Evolutionary conservation across 176 grass and related monocot genomes (phyloP).

Genomic region (Metroxylon sagu): DNA sequence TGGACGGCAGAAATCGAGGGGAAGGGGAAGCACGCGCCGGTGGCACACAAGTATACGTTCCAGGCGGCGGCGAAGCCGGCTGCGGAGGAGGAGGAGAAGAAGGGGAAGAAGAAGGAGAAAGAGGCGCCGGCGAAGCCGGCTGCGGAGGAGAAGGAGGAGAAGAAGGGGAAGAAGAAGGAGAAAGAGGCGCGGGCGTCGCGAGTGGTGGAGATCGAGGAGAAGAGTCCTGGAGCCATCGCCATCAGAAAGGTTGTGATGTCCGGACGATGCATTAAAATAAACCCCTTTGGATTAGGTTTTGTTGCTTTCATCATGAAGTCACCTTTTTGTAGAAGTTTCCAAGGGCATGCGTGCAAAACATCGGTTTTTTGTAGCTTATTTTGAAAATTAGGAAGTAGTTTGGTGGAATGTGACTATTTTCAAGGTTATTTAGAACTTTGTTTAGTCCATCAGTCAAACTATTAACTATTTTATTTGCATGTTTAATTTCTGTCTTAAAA

Average conservation of each 20-base stretch:
- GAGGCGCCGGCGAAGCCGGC: conserved; percentile 27
- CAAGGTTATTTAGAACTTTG: too few relatives aligned
- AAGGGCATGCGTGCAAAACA: too few relatives aligned
- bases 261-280: too few relatives aligned
- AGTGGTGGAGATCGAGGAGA: conserved; percentile 16
- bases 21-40: conserved; percentile 42
- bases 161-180: conserved; percentile 23
- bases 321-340: too few relatives aligned
- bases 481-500: too few relatives aligned
- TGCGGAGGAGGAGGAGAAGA: background rate
- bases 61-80: conserved; percentile 34
- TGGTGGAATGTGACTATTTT: too few relatives aligned
- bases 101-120: background rate
- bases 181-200: conserved; percentile 4
- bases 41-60: conserved; percentile 52
- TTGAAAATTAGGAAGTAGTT: too few relatives aligned
- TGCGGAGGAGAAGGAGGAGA: background rate
- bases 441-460: too few relatives aligned
- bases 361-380: too few relatives aligned
- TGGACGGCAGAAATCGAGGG: conserved; percentile 29
- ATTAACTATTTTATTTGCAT: too few relatives aligned
- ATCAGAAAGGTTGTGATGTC: conserved; percentile 44
- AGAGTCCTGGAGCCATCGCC: conserved; percentile 25
- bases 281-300: too few relatives aligned
- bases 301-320: too few relatives aligned